These are phyloP conservation scores for Peronospora tabacina DNA, from an alignment of 352 stramenopile genomes.

Conservation along the genomic window DNA sequence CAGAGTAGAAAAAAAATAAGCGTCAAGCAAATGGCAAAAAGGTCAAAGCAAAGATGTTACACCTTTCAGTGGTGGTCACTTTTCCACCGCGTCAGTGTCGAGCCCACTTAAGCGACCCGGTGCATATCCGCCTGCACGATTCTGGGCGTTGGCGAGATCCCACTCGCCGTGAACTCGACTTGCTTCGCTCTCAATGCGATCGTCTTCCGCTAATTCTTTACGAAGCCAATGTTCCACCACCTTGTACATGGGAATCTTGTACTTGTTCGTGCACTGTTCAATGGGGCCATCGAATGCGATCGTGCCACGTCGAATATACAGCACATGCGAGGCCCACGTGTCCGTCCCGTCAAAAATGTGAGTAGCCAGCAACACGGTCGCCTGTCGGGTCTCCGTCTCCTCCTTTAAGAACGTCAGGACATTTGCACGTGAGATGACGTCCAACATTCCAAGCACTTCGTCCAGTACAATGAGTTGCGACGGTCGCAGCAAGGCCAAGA, in stretches of 20 bases:
- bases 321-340: slow-evolving; percentile 91
- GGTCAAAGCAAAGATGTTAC: neutral
- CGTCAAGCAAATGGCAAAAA: too few relatives aligned
- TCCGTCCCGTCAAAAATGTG: slow-evolving; percentile 98
- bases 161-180: slow-evolving; percentile 29
- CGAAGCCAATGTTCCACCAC: slow-evolving; percentile 91
- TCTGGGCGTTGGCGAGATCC: slow-evolving; percentile 58
- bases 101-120: slow-evolving; percentile 56
- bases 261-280: slow-evolving; percentile 70
- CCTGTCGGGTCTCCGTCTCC: slow-evolving; percentile 49
- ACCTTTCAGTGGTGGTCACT: neutral
- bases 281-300: slow-evolving; percentile 53
- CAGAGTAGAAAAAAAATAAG: too few relatives aligned
- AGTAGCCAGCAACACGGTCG: slow-evolving; percentile 74
- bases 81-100: slow-evolving; percentile 31
- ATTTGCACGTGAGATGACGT: slow-evolving; percentile 93
- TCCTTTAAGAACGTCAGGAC: slow-evolving; percentile 90
- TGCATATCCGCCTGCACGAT: slow-evolving; percentile 68
- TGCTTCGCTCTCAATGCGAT: slow-evolving; percentile 58
- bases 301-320: slow-evolving; percentile 81
- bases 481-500: slow-evolving; percentile 92
- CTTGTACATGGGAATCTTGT: slow-evolving; percentile 84
- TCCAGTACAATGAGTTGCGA: slow-evolving; percentile 97
- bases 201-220: slow-evolving; percentile 82
- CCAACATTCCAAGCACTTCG: slow-evolving; percentile 95